Conservation (phyloP, 805 yeast species). For the Millerozyma acaciae region DNA sequence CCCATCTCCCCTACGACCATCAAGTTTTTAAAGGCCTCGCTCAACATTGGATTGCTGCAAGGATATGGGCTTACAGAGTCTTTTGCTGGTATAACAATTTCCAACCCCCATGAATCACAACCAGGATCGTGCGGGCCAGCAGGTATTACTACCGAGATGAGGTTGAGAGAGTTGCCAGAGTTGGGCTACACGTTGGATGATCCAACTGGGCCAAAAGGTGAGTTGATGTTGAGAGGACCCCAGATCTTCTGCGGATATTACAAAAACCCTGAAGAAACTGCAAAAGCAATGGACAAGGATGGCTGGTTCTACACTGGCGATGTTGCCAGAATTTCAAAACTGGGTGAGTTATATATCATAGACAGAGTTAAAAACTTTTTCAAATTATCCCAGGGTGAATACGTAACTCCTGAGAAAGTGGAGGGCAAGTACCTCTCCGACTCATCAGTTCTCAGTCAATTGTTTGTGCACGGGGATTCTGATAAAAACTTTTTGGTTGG, state of each 20-base stretch:
- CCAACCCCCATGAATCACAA: slow-evolving; percentile 38
- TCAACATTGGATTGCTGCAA: slow-evolving; percentile 55
- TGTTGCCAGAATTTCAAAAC: slow-evolving; percentile 23
- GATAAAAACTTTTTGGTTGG: slow-evolving; percentile 54
- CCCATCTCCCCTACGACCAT: slow-evolving; percentile 65
- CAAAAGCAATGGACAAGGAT: slow-evolving; percentile 39
- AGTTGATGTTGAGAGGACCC: slow-evolving; percentile 54
- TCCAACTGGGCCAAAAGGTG: slow-evolving; percentile 43
- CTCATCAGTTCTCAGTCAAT: slow-evolving; percentile 48
- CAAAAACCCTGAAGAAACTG: slow-evolving; percentile 47
- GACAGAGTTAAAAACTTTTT: slow-evolving; percentile 80
- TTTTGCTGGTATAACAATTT: slow-evolving; percentile 50
- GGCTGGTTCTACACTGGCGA: slow-evolving; percentile 64
- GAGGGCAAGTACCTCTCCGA: slow-evolving; percentile 59
- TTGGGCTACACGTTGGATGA: slow-evolving; percentile 46
- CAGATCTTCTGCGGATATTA: slow-evolving; percentile 50
- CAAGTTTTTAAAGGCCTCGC: slow-evolving; percentile 56
- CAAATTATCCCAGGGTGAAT: slow-evolving; percentile 52
- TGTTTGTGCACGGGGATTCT: slow-evolving; percentile 64
- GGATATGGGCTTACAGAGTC: slow-evolving; percentile 77
- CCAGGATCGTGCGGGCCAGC: slow-evolving; percentile 39
- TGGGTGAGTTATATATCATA: slow-evolving; percentile 56
- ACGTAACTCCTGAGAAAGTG: slow-evolving; percentile 72
- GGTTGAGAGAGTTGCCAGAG: slow-evolving; percentile 58
- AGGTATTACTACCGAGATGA: slow-evolving; percentile 50